Base-by-base conservation (phyloP, 2,329 filamentous ascomycete genomes). In the Fusarium sterilihyphosum region DNA sequence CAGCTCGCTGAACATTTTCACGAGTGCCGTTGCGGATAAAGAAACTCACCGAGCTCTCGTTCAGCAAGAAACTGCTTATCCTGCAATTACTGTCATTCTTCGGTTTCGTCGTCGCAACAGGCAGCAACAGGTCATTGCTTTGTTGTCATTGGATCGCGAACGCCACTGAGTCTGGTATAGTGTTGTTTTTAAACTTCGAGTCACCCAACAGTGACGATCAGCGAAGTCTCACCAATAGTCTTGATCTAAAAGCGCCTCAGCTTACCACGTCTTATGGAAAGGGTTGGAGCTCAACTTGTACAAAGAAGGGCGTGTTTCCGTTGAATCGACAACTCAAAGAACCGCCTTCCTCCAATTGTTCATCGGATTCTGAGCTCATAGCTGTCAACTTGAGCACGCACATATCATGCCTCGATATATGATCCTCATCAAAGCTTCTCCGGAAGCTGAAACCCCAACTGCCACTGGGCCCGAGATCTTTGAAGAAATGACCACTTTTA, bases 321-420 rank as follows among this genome's bases (percentile, higher is more conserved):
- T 20, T 20, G 20, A n/a, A 22, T 13, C 16, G 1, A 0, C 12
- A 60, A 12, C 17, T 38, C 22, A 14, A 33, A 18, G 17, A 31
- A 53, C 24, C 12, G 5, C 22, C 7, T 17, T 14, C 16, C 24
- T 9, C 2, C 24, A 14, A 59, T 35, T 35, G 7, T 8, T 35
- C 13, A 13, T 33, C 31, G 13, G 31, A 31, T 33, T 33, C 13
- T 33, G 12, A 35, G 5, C 33, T 59, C 24, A n/a, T 7, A 35
- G 8, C 6, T 35, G 7, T 22, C 20, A 37, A 14, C 17, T 29
- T 26, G 6, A 24, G 9, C n/a, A 20, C 29, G 2, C n/a, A 20
- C 17, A 47, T n/a, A 62, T 22, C 47, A 81, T 81, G 79, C 78
- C 77, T 71, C 74, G 73, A 33, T 81, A 75, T 53, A 80, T 80